Percentiles rank a stretch among this genome's conserved stretches.
phyloP scores from a whole-genome alignment of 345 rosid species.

The Eucalyptus pauciflora region DNA sequence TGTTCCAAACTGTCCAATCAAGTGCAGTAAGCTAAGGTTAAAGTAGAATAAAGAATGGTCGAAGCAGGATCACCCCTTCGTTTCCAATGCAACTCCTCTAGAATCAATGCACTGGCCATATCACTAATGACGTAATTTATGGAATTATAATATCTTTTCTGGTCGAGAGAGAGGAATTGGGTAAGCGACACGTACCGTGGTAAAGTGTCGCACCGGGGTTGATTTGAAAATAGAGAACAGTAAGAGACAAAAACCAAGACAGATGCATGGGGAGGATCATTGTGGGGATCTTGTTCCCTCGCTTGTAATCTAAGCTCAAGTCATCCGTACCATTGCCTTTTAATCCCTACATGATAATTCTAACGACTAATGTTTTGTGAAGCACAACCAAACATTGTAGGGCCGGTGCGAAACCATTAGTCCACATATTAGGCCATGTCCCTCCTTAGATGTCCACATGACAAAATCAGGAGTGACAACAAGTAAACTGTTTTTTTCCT shows the following conservation, averaged over 20 bases:
- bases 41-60: not conserved
- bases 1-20: conserved; percentile 11
- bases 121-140: not conserved
- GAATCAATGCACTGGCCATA: not conserved
- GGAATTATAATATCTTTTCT: not conserved
- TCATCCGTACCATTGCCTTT: conserved; percentile 6
- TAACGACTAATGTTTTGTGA: not conserved
- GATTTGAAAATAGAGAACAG: conserved; percentile 9
- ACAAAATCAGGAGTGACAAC: not conserved
- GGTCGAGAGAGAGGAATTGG: conserved; percentile 3
- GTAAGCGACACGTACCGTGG: conserved; percentile 16
- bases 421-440: conserved; percentile 19
- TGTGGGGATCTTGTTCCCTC: conserved; percentile 44
- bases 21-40: not conserved
- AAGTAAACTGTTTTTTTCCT: not conserved
- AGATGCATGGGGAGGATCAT: conserved; percentile 34
- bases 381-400: conserved; percentile 35
- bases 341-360: not conserved
- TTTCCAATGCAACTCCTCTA: not conserved
- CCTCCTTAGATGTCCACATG: conserved; percentile 10
- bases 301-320: conserved; percentile 1
- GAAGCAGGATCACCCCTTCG: conserved; percentile 18
- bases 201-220: conserved; percentile 9
- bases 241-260: conserved; percentile 45
- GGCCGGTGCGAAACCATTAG: conserved; percentile 22